A percentile compares a stretch with the other conserved stretches of the same genome.
Conservation (phyloP, 192 early-diverging fungal genomes). For the Backusella westeae region DNA sequence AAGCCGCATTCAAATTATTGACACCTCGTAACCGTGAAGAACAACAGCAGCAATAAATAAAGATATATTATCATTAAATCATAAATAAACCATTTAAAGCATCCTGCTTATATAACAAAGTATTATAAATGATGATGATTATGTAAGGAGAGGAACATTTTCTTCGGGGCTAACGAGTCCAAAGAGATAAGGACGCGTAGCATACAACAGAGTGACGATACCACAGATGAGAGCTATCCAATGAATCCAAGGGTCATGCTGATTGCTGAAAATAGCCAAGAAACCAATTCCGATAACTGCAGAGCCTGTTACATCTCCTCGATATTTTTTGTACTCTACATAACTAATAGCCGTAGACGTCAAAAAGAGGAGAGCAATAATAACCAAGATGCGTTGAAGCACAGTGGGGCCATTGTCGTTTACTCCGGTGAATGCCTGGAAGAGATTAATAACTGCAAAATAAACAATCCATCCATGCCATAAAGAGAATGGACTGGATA, state of each 20-base stretch:
- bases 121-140: constrained; percentile 7
- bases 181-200: constrained; percentile 40
- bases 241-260: constrained; percentile 44
- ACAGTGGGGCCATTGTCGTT: constrained; percentile 37
- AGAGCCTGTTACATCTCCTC: constrained; percentile 63
- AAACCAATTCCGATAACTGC: constrained; percentile 58
- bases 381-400: constrained; percentile 43
- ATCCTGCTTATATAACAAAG: background rate
- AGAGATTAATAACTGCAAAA: constrained; percentile 53
- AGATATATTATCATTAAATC: background rate
- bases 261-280: constrained; percentile 47
- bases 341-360: constrained; percentile 58
- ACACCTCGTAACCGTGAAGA: background rate
- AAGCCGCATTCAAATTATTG: constrained; percentile 11
- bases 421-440: constrained; percentile 52
- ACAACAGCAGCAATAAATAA: background rate
- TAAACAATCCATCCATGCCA: constrained; percentile 67
- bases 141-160: constrained; percentile 47
- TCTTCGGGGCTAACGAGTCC: constrained; percentile 35
- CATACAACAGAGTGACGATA: constrained; percentile 41
- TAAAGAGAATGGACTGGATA: constrained; percentile 55
- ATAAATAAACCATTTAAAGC: background rate
- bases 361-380: constrained; percentile 51
- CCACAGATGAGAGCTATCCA: constrained; percentile 46
- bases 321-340: constrained; percentile 53